A percentile compares a stretch with the other conserved stretches of the same genome.
Conservation (phyloP, 495 filamentous ascomycete species). For the Lepraria neglecta region DNA sequence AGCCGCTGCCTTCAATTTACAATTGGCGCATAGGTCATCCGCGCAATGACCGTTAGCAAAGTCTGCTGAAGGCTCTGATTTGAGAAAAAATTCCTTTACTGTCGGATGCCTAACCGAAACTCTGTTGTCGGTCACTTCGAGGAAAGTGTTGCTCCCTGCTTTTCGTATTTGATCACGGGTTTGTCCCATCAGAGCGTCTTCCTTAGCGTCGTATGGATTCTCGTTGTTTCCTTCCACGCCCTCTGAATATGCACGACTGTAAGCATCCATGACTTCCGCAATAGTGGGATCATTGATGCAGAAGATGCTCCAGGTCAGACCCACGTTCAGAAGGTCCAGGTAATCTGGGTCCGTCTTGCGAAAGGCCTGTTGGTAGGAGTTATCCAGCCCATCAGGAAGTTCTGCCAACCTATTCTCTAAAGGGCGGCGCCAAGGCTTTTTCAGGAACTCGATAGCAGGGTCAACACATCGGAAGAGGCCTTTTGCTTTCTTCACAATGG, state of each 20-base stretch:
- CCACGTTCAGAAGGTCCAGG: constrained; percentile 5
- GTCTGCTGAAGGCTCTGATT: not conserved
- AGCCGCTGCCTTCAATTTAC: not conserved
- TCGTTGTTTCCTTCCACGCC: not conserved
- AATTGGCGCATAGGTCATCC: not conserved
- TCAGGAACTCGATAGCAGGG: not conserved
- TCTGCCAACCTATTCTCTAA: not conserved
- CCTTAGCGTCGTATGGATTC: not conserved
- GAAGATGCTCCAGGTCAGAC: constrained; percentile 10
- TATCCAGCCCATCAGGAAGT: not conserved
- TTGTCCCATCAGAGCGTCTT: not conserved
- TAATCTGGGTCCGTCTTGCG: constrained; percentile 3
- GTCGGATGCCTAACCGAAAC: constrained; percentile 1
- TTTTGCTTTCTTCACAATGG: constrained; percentile 1
- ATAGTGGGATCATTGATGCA: not conserved
- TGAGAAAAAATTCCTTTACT: not conserved
- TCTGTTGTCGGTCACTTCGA: not conserved
- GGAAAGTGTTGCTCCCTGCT: constrained; percentile 3
- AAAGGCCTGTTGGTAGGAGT: constrained; percentile 1
- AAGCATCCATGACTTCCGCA: constrained; percentile 4
- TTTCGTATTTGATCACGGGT: not conserved
- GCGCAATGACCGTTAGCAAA: not conserved
- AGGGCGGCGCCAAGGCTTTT: not conserved
- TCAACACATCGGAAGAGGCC: constrained; percentile 3
- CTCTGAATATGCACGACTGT: not conserved